phyloP scores from a whole-genome alignment of 2,329 filamentous ascomycete species.

The Fusarium verticillioides region DNA sequence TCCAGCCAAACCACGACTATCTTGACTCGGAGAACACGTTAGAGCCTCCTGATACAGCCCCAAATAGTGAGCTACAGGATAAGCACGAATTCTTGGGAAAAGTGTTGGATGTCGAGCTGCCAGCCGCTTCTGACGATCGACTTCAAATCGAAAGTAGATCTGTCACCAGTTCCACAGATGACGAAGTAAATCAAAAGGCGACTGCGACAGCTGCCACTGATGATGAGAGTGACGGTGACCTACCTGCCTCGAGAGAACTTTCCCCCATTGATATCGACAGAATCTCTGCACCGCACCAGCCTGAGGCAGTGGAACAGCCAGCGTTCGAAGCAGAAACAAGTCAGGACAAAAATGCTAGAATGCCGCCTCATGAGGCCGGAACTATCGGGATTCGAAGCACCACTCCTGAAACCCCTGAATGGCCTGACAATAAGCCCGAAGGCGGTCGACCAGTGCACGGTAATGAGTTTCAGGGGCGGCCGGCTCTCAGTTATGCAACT shows the following conservation, averaged over 20 bases:
- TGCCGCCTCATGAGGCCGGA: background rate
- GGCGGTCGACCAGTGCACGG: background rate
- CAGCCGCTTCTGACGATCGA: background rate
- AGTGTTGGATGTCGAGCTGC: background rate
- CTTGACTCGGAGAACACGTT: background rate
- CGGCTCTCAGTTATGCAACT: background rate
- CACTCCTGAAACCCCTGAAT: background rate
- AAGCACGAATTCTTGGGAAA: background rate
- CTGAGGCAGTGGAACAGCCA: background rate
- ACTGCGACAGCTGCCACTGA: background rate
- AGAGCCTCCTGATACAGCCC: background rate
- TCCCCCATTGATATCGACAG: conserved; percentile 14
- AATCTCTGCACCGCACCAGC: background rate
- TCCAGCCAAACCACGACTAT: background rate
- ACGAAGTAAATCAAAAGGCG: background rate
- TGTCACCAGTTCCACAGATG: background rate
- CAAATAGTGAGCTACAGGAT: background rate
- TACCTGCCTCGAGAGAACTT: conserved; percentile 5
- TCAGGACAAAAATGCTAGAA: background rate
- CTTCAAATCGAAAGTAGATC: background rate
- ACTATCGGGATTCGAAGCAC: background rate
- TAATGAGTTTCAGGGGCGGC: background rate
- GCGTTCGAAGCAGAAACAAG: background rate
- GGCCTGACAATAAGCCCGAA: background rate
- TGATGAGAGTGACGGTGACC: conserved; percentile 23